Conservation (phyloP, 139 green algal species). For the Tetratostichococcus sp. region DNA sequence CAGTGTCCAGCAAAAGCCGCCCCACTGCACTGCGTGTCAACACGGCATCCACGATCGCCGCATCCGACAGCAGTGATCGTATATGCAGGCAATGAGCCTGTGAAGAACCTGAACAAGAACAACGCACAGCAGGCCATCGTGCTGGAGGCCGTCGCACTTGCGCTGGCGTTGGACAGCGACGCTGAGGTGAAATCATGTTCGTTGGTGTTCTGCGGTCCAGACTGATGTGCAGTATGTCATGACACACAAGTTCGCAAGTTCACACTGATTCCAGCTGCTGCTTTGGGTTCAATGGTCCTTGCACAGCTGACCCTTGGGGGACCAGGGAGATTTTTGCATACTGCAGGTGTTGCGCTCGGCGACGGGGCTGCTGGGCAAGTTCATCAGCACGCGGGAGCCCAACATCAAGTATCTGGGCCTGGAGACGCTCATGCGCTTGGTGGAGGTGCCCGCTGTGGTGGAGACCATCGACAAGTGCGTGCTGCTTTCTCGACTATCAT, state of each 20-base stretch:
- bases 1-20: too few relatives aligned
- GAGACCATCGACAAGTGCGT: conserved; percentile 29
- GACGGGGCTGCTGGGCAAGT: conserved; percentile 58
- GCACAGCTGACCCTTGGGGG: neutral
- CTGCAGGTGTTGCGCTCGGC: neutral
- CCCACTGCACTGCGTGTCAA: too few relatives aligned
- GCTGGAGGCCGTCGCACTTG: conserved; percentile 92
- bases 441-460: conserved; percentile 54
- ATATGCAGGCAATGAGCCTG: conserved; percentile 34
- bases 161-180: conserved; percentile 63
- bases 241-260: too few relatives aligned
- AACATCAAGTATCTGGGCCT: conserved; percentile 94
- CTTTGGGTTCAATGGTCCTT: too few relatives aligned
- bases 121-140: conserved; percentile 95
- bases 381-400: conserved; percentile 70
- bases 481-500: too few relatives aligned
- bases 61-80: too few relatives aligned
- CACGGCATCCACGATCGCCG: too few relatives aligned
- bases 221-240: too few relatives aligned
- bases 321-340: too few relatives aligned
- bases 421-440: conserved; percentile 77
- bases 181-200: conserved; percentile 32
- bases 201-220: too few relatives aligned
- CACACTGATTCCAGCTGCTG: too few relatives aligned
- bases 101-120: conserved; percentile 93